Evolutionary conservation across 805 yeast species (phyloP), one percentile per base, ranked within the genome.

Genomic region (Kregervanrija pseudodelftensis): DNA sequence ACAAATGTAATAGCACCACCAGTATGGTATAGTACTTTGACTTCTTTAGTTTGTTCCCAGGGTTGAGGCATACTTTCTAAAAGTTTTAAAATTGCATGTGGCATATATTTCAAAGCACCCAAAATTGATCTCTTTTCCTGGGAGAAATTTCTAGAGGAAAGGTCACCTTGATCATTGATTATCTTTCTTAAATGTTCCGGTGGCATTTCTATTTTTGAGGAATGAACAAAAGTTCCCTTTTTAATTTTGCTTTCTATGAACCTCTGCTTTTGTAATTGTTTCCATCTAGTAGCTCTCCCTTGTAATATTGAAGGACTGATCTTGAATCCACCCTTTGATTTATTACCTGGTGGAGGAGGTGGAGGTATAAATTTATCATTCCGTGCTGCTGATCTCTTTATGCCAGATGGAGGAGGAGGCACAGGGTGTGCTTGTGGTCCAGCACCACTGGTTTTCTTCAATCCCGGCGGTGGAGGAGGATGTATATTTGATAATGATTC

Each of bases 21-120:
- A 15, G 76, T 74, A 58, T 93, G 99, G 60, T 93, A 93, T 36
- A 91, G 64, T 7, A 91, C 98, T 46, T 76, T 79, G 16, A 93
- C 98, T 37, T 85, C 95, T 49, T 85, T 85, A 1, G 75, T 68
- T 42, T 79, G 76, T 61, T 93, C 98, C 99, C 99, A 93, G 1
- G 99, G 99, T 60, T 89, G 95, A 0, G 99, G 99, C 91, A 93
- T 91, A 58, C 88, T 89, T 57, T 93, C 99, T 35, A 93, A 59
- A 35, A 93, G 72, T 62, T 93, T 93, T 52, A 89, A 64, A 3
- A 89, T 76, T 0, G 99, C 96, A 65, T 91, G 98, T 0, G 99
- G 99, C 82, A 95, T 76, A 66, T 84, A 95, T 64, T 89, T 91
- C 46, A 93, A 69, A 1, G 98, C 90, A 1, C 96, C 96, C 22